Evolutionary conservation across 106 monocot genomes (phyloP).

Genomic region (Xerophyta viscosa): DNA sequence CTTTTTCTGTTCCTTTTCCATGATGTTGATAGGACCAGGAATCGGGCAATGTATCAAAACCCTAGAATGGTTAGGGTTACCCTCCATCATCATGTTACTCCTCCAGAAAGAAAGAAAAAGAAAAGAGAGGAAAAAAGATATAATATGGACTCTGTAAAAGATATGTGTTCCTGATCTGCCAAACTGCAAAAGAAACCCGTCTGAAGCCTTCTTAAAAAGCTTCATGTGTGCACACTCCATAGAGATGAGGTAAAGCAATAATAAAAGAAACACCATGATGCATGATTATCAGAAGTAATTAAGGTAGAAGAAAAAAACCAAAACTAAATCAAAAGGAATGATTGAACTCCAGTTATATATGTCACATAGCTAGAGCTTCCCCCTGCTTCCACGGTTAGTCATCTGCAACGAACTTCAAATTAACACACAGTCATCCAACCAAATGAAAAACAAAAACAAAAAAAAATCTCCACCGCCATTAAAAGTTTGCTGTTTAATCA

Average conservation of each 20-base stretch:
- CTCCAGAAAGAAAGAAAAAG: background rate
- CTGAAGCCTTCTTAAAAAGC: constrained; percentile 46
- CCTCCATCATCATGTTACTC: constrained; percentile 4
- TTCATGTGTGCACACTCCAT: constrained; percentile 27
- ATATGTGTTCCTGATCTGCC: no score
- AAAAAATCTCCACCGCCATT: background rate
- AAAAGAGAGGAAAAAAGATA: no score
- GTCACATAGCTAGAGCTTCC: no score
- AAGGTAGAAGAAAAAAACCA: no score
- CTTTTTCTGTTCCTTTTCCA: background rate
- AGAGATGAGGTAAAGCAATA: constrained; percentile 5
- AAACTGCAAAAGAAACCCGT: constrained; percentile 1
- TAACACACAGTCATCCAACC: no score
- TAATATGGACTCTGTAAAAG: no score
- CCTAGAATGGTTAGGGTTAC: constrained; percentile 2
- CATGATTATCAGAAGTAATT: background rate
- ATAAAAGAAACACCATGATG: constrained; percentile 3
- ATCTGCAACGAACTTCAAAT: no score
- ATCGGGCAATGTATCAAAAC: constrained; percentile 1
- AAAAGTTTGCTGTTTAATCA: background rate
- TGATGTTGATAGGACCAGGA: background rate
- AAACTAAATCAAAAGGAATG: constrained; percentile 1
- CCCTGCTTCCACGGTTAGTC: no score
- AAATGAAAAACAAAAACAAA: no score
- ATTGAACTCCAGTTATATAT: constrained; percentile 1